Percentiles rank a stretch among this genome's conserved stretches.
Conservation (phyloP, 345 rosid genomes). For the Sonneratia alba region DNA sequence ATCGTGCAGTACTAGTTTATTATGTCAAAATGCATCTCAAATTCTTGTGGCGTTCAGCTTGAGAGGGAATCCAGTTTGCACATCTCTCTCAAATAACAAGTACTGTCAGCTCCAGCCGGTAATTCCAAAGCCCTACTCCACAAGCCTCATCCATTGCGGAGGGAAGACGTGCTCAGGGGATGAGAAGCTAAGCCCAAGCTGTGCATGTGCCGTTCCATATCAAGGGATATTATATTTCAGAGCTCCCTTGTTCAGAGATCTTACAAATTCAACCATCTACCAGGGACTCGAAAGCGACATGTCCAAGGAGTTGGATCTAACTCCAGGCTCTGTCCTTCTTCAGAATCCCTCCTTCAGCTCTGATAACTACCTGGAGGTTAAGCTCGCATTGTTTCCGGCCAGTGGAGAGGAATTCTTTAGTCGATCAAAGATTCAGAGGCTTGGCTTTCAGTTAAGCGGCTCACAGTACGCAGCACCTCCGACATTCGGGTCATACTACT, state of each 20-base stretch:
- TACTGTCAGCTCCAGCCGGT: conserved; percentile 66
- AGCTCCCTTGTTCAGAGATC: conserved; percentile 61
- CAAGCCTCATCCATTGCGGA: conserved; percentile 58
- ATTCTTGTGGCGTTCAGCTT: conserved; percentile 31
- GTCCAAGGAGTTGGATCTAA: conserved; percentile 49
- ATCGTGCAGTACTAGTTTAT: no score
- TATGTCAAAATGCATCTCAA: no score
- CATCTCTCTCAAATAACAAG: conserved; percentile 34
- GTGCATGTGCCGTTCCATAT: conserved; percentile 76
- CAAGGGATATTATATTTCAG: conserved; percentile 73
- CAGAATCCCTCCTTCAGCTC: conserved; percentile 65
- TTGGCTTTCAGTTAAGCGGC: conserved; percentile 64
- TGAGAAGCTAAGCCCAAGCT: conserved; percentile 74
- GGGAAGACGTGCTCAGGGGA: conserved; percentile 48
- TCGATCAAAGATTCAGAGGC: conserved; percentile 49
- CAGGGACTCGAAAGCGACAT: conserved; percentile 67
- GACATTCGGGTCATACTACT: conserved; percentile 72
- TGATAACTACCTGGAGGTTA: conserved; percentile 78
- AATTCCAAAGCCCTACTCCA: conserved; percentile 48
- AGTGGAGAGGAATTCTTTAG: conserved; percentile 44
- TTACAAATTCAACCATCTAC: conserved; percentile 45
- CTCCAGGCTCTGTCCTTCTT: conserved; percentile 80
- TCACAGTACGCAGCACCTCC: conserved; percentile 77
- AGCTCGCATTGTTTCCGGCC: conserved; percentile 70
- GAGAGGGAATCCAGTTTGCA: conserved; percentile 80